A percentile compares a stretch with the other conserved stretches of the same genome.
Evolutionary conservation across 129 eudicot species (phyloP).

Genomic region (Saussurea involucrata): DNA sequence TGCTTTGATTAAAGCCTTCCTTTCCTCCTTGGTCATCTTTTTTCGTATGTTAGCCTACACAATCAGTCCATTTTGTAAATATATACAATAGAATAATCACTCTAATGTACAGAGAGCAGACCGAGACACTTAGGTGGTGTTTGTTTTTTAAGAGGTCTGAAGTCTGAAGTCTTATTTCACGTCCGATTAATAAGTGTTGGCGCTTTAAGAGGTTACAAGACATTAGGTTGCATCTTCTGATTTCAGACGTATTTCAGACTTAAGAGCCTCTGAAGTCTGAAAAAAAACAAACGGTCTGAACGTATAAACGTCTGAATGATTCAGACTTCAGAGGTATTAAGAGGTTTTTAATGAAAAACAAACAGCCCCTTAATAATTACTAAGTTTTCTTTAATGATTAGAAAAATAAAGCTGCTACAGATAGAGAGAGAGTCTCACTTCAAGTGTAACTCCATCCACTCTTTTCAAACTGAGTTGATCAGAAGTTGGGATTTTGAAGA

Average conservation of each 20-base stretch:
- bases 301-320: no score
- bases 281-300: no score
- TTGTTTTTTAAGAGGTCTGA: no score
- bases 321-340: no score
- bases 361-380: not conserved
- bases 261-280: no score
- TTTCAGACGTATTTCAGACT: no score
- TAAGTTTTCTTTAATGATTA: not conserved
- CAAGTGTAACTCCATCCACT: slow-evolving; percentile 67
- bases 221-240: no score
- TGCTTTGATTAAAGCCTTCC: slow-evolving; percentile 60
- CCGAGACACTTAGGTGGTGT: not conserved
- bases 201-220: no score
- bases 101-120: not conserved
- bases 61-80: not conserved
- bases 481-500: slow-evolving; percentile 67
- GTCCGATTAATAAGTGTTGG: no score
- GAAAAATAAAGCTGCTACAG: not conserved
- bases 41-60: slow-evolving; percentile 60
- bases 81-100: not conserved
- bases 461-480: slow-evolving; percentile 81
- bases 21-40: slow-evolving; percentile 85
- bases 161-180: no score
- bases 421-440: slow-evolving; percentile 57
- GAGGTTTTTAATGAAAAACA: no score